phyloP scores from a whole-genome alignment of 208 protist genomes.

The Trypanosoma mega region DNA sequence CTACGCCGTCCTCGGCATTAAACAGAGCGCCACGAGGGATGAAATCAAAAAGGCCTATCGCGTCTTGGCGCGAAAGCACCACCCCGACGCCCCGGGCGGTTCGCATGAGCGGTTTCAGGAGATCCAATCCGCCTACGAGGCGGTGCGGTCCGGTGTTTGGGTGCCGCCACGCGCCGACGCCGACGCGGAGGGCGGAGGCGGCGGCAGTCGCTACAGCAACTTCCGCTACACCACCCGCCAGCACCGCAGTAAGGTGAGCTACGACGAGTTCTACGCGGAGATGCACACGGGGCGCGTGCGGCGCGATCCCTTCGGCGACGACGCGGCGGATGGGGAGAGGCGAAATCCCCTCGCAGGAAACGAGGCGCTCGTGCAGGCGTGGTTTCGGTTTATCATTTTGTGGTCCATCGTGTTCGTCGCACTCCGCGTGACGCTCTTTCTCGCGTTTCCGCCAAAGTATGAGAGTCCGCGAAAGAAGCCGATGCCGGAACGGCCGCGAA shows the following conservation, averaged over 20 bases:
- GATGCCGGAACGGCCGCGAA: conserved; percentile 37
- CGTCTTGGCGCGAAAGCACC: conserved; percentile 83
- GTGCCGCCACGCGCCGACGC: conserved; percentile 55
- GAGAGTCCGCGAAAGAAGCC: conserved; percentile 47
- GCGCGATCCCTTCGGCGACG: conserved; percentile 76
- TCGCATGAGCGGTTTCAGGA: conserved; percentile 88
- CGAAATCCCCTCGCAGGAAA: conserved; percentile 79
- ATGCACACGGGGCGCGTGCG: conserved; percentile 89
- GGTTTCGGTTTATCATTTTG: conserved; percentile 85
- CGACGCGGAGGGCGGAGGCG: conserved; percentile 34
- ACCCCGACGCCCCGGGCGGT: conserved; percentile 88
- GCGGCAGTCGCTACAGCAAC: conserved; percentile 77
- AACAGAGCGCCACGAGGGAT: conserved; percentile 71
- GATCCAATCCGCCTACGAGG: conserved; percentile 89
- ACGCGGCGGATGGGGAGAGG: conserved; percentile 60
- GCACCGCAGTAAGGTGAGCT: conserved; percentile 80
- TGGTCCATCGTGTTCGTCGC: conserved; percentile 79
- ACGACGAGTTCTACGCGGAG: conserved; percentile 89
- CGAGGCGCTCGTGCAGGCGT: conserved; percentile 80
- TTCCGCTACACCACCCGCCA: conserved; percentile 89
- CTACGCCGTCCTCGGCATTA: conserved; percentile 91
- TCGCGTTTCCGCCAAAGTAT: conserved; percentile 81
- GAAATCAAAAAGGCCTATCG: conserved; percentile 92
- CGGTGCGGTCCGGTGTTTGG: conserved; percentile 86
- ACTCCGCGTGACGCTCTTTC: conserved; percentile 65